Base-by-base conservation (phyloP, 768 basidiomycete genomes). In the Rhodosporidiobolus odoratus region DNA sequence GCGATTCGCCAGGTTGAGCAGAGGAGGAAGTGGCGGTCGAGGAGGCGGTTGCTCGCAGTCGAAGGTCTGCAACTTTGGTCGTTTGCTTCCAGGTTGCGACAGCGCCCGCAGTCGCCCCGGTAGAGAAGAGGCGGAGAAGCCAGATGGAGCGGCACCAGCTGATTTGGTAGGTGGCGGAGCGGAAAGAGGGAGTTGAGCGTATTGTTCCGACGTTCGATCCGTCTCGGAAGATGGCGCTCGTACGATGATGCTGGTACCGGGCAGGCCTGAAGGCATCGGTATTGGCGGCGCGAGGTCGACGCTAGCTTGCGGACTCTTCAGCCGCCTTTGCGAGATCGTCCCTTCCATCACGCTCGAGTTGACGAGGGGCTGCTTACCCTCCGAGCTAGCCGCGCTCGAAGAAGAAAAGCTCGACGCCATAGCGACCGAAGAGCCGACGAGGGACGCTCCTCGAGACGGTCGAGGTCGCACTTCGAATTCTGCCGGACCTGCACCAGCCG, bases 31-130 rank as follows among this genome's bases (percentile, higher is more conserved):
- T 0, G 65, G 57, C 34, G 63, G 54, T 12, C 45, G 63, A 0
- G n/a, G 0, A 1, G 37, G 17, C 13, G 45, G 12, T 35, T 40
- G 47, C 19, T 66, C 67, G 32, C 56, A 59, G 50, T 75, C 61
- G 59, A 38, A 65, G 17, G 58, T 43, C 6, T 32, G 32, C 19
- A 76, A 32, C 25, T 62, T 58, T 13, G 75, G 75, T 15, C 73
- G 68, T 38, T 75, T 75, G 37, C 53, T 48, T 2, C 50, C 54
- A 4, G 75, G 70, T 43, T 72, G 73, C 4, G 64, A 65, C 9
- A 72, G 52, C 12, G 75, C 67, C 32, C 75, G 65, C 9, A 76
- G 52, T 32, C 75, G 62, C 2, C 66, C 64, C 1, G 72, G 75
- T 8, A 73, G 59, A 23, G 59, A 58, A 0, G 62, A 64, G n/a